phyloP scores from a whole-genome alignment of 768 basidiomycete genomes.

The Cystofilobasidium bisporidii region DNA sequence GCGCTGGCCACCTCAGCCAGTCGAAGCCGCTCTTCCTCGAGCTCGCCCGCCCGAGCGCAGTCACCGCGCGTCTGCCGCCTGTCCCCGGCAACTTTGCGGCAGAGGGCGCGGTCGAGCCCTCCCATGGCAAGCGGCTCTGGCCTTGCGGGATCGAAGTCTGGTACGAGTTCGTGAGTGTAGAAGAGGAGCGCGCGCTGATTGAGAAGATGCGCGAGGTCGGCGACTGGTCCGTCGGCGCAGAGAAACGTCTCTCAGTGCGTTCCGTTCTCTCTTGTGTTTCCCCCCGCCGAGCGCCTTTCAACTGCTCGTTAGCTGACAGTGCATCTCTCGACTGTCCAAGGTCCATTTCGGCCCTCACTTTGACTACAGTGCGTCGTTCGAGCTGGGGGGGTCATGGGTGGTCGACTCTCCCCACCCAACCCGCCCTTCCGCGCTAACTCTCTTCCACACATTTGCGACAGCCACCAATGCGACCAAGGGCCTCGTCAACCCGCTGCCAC shows the following conservation, averaged over 20 bases:
- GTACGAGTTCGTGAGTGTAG: conserved; percentile 16
- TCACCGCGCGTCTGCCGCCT: conserved; percentile 7
- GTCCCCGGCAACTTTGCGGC: not conserved
- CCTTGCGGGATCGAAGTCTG: conserved; percentile 27
- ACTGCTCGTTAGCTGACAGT: not conserved
- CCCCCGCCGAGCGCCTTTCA: no score
- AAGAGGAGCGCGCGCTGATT: conserved; percentile 23
- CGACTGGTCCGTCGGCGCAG: conserved; percentile 15
- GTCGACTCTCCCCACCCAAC: not conserved
- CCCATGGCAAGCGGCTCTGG: conserved; percentile 7
- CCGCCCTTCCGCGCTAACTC: not conserved
- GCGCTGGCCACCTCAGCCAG: not conserved
- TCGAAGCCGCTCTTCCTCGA: conserved; percentile 25
- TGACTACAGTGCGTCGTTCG: conserved; percentile 16
- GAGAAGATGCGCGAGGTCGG: conserved; percentile 19
- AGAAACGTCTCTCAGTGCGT: conserved; percentile 18
- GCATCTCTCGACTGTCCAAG: not conserved
- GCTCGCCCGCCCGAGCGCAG: conserved; percentile 16
- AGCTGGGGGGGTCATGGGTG: not conserved
- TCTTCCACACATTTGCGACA: not conserved
- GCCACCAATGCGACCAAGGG: conserved; percentile 16
- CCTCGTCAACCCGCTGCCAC: conserved; percentile 1
- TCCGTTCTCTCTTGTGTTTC: no score
- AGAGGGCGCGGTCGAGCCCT: conserved; percentile 22
- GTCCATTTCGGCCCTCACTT: conserved; percentile 24